Evolutionary conservation across 176 grass and related monocot species (phyloP).

Genomic region (Dactylis glomerata): DNA sequence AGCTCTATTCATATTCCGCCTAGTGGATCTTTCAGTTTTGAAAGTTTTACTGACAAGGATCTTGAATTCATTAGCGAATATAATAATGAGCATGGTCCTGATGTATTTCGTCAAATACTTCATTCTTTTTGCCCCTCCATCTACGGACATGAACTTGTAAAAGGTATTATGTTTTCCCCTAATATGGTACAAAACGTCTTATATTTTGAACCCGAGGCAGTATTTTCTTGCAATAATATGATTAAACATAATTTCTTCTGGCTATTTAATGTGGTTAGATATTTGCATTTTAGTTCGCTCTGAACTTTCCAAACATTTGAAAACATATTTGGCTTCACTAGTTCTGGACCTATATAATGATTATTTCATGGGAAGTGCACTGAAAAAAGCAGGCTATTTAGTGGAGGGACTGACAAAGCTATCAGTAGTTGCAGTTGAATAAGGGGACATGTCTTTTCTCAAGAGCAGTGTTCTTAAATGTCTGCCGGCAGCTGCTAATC

Average conservation of each 20-base stretch:
- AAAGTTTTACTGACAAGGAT: constrained; percentile 57
- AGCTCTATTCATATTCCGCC: constrained; percentile 32
- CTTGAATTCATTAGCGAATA: constrained; percentile 54
- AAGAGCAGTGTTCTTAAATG: not conserved
- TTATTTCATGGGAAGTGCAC: not conserved
- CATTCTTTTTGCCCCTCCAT: constrained; percentile 95
- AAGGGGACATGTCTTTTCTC: not conserved
- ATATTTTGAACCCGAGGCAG: too few relatives aligned
- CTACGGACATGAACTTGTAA: constrained; percentile 96
- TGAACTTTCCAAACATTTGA: not conserved
- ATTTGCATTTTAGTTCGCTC: not conserved
- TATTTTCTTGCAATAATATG: not conserved
- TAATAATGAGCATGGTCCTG: constrained; percentile 59
- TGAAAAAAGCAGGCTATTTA: not conserved
- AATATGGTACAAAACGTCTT: too few relatives aligned
- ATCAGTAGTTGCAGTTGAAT: constrained; percentile 4
- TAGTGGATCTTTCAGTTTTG: constrained; percentile 36
- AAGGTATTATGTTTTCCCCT: constrained; percentile 52
- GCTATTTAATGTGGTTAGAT: constrained; percentile 1
- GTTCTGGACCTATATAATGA: not conserved
- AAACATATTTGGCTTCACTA: not conserved
- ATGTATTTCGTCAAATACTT: constrained; percentile 83
- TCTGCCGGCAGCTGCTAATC: too few relatives aligned
- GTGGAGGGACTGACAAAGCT: not conserved
- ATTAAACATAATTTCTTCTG: not conserved